Evolutionary conservation across 2,329 filamentous ascomycete genomes (phyloP), one percentile per base, ranked within the genome.

Genomic region (Calonectria multiphialidica): DNA sequence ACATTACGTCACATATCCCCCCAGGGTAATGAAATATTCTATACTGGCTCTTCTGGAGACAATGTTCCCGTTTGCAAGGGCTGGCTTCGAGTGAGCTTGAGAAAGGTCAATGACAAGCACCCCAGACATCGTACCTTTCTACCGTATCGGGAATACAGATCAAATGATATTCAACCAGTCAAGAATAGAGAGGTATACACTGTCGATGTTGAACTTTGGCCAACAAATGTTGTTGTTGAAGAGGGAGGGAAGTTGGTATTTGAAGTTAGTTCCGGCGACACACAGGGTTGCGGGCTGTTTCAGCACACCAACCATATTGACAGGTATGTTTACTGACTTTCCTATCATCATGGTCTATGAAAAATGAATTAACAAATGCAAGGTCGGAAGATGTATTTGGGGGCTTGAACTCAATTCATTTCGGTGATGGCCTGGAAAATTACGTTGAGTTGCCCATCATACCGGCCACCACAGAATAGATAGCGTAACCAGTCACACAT

Each of bases 1-100:
- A 93, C 91, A 0, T 82, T 93, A 5, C 87, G 91, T 10, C 87
- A 93, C 82, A 84, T 92, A 35, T 86, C 85, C 0, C 82, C 89
- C 0, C 77, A 82, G 0, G 90, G 89, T 1, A 85, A 88, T 9
- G 90, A 93, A 21, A 16, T 42, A 42, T 42, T 42, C 16, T 42
- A 42, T 18, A 42, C 40, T 16, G 40, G 40, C 12, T 16, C 40
- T 5, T 16, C 40, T 5, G 40, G 40, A 16, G 40, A 42, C 12
- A 15, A 15, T 5, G 40, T 42, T 15, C 40, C 40, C 13, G 40
- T 42, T 15, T 15, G 12, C 40, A 42, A 42, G 16, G 40, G 40
- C 12, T 42, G 40, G 40, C 40, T 42, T 42, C 40, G 40, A 18
- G 13, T 42, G 5, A 16, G 13, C 16, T 13, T 42, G 40, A 15